phyloP scores from a whole-genome alignment of 2,329 filamentous ascomycete species.

The Aspergillus sp. region DNA sequence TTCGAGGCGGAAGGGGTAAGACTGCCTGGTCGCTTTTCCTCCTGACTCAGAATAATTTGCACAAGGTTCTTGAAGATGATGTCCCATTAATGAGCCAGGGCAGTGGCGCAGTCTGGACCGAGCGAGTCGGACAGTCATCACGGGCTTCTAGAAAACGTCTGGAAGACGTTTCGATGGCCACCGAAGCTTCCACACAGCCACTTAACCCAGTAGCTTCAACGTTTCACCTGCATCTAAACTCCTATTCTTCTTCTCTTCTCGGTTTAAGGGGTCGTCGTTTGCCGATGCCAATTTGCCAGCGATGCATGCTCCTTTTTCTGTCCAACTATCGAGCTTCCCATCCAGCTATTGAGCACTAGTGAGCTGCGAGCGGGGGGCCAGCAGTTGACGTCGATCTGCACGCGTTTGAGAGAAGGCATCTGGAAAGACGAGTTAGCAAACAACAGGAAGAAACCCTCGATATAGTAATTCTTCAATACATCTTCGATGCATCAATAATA shows the following conservation, averaged over 20 bases:
- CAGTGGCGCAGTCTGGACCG: constrained; percentile 14
- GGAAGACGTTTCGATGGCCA: constrained; percentile 24
- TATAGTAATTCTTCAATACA: not conserved
- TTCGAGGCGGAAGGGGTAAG: not conserved
- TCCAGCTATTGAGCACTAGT: constrained; percentile 21
- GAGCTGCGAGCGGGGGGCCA: constrained; percentile 1
- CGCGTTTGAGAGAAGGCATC: not conserved
- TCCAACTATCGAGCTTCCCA: not conserved
- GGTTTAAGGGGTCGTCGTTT: not conserved
- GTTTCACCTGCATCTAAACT: constrained; percentile 8
- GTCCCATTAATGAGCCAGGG: not conserved
- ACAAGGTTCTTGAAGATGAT: not conserved
- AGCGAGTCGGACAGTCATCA: constrained; percentile 2
- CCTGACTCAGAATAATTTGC: constrained; percentile 44
- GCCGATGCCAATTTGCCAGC: not conserved
- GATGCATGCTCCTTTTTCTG: not conserved
- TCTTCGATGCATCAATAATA: no score
- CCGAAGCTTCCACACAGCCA: constrained; percentile 26
- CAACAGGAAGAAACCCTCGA: not conserved
- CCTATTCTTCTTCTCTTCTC: constrained; percentile 2
- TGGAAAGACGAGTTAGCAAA: not conserved
- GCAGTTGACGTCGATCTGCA: constrained; percentile 20
- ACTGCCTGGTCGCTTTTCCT: not conserved
- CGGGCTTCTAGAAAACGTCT: constrained; percentile 37
- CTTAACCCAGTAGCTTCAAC: not conserved